Conservation (phyloP, 768 basidiomycete genomes). For the Hypholoma fasciculare region DNA sequence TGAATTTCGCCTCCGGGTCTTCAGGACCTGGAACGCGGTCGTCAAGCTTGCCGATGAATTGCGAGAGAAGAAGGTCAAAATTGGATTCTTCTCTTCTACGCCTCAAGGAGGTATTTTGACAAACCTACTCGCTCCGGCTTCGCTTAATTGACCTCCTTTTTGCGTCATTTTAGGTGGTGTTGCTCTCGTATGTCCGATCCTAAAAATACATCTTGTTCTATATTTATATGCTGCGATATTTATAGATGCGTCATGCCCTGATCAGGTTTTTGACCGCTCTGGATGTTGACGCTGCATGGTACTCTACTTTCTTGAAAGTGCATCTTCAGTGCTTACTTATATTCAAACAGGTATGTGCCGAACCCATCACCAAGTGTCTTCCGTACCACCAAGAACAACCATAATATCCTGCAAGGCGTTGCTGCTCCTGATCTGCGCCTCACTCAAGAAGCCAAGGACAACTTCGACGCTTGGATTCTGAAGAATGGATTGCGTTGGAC, state of each 20-base stretch:
- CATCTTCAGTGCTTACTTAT: constrained; percentile 12
- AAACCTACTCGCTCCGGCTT: too few species aligned
- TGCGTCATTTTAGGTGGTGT: constrained; percentile 70
- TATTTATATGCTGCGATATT: constrained; percentile 20
- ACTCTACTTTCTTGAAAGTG: constrained; percentile 30
- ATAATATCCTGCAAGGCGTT: constrained; percentile 94
- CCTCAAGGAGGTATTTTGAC: constrained; percentile 76
- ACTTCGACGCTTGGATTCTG: constrained; percentile 85
- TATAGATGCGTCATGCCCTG: constrained; percentile 89
- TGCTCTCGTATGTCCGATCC: constrained; percentile 66
- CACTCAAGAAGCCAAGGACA: constrained; percentile 74
- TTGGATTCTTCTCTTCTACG: constrained; percentile 94
- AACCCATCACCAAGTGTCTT: constrained; percentile 89
- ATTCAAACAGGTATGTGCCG: constrained; percentile 69
- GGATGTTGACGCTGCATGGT: constrained; percentile 86
- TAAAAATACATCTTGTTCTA: constrained; percentile 14
- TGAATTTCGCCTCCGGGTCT: constrained; percentile 8
- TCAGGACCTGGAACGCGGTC: constrained; percentile 79
- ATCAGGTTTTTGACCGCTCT: constrained; percentile 80
- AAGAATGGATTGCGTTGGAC: constrained; percentile 92
- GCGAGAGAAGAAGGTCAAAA: constrained; percentile 82
- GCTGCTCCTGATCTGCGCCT: constrained; percentile 77
- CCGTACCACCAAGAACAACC: constrained; percentile 94
- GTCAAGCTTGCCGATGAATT: constrained; percentile 82
- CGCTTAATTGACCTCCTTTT: background rate